phyloP scores from a whole-genome alignment of 1,139 yeast species.

The Insectozyma bohioensis region DNA sequence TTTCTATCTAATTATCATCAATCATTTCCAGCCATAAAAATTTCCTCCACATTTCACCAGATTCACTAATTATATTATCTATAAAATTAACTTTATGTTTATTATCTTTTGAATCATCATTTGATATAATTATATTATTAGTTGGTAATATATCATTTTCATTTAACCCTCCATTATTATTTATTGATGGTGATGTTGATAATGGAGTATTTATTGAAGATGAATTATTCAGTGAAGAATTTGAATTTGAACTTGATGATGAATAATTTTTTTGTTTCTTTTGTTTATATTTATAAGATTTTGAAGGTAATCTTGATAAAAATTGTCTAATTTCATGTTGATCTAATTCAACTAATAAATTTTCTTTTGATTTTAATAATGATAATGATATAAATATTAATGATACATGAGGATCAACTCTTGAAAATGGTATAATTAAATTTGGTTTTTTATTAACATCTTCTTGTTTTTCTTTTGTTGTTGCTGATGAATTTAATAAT shows the following conservation, averaged over 20 bases:
- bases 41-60: slow-evolving; percentile 87
- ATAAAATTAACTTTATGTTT: slow-evolving; percentile 53
- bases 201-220: slow-evolving; percentile 17
- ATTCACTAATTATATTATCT: slow-evolving; percentile 70
- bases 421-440: slow-evolving; percentile 57
- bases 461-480: background rate
- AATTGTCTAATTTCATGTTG: slow-evolving; percentile 86
- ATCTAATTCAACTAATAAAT: slow-evolving; percentile 78
- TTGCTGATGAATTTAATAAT: slow-evolving; percentile 2
- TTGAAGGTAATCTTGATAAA: slow-evolving; percentile 55
- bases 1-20: slow-evolving; percentile 35
- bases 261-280: slow-evolving; percentile 14
- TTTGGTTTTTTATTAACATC: slow-evolving; percentile 5
- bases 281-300: slow-evolving; percentile 32
- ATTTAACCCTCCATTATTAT: no score
- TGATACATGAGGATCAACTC: slow-evolving; percentile 76
- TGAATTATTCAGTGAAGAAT: slow-evolving; percentile 11
- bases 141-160: slow-evolving; percentile 7
- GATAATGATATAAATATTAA: slow-evolving; percentile 77
- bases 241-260: slow-evolving; percentile 7
- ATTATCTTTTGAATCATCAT: slow-evolving; percentile 32
- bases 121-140: slow-evolving; percentile 21
- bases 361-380: slow-evolving; percentile 75
- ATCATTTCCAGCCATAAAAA: slow-evolving; percentile 77
- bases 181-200: slow-evolving; percentile 13